Evolutionary conservation across 495 filamentous ascomycete species (phyloP), one percentile per base, ranked within the genome.

Genomic region (Talaromyces proteolyticus): DNA sequence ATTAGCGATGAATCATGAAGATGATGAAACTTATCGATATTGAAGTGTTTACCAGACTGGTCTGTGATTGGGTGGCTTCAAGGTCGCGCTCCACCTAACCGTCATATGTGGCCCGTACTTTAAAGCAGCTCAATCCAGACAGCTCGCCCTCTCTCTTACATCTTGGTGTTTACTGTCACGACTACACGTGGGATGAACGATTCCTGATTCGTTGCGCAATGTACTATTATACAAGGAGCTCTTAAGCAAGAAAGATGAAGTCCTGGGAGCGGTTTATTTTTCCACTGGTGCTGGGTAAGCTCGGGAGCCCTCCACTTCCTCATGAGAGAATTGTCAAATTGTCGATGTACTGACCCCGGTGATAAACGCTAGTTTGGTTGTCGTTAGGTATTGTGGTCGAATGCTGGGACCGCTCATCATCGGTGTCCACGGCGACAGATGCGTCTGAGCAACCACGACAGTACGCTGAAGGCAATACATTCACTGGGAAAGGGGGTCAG

Each of bases 261-360:
- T 45, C 62, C 39, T 58, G 58, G 57, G 54, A 65, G 52, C 60
- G 63, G 55, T 58, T 53, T 34, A 55, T 72, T 49, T 49, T 73
- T 49, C 65, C 72, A 23, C 51, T 67, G 58, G 65, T 67, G 54
- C 60, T 73, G 52, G 57, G 72, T 73, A 57, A 64, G 72, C n/a
- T 51, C 18, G 40, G 10, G 6, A 17, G 16, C 40, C n/a, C 47
- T 25, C 41, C 50, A 43, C 42, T 11, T 44, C 23, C 42, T 49
- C 3, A 16, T 25, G 12, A 25, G 20, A 18, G 22, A 40, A 41
- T 36, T 71, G 55, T 70, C 57, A 10, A 34, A 11, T 24, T 7
- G 40, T 47, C 37, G 34, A 44, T 10, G 14, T 26, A 34, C 29
- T 34, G 14, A 34, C 14, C 29, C 8, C 8, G 29, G 14, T 14